A percentile compares a stretch with the other conserved stretches of the same genome.
Conservation (phyloP, 345 rosid genomes). For the Conringia planisiliqua region DNA sequence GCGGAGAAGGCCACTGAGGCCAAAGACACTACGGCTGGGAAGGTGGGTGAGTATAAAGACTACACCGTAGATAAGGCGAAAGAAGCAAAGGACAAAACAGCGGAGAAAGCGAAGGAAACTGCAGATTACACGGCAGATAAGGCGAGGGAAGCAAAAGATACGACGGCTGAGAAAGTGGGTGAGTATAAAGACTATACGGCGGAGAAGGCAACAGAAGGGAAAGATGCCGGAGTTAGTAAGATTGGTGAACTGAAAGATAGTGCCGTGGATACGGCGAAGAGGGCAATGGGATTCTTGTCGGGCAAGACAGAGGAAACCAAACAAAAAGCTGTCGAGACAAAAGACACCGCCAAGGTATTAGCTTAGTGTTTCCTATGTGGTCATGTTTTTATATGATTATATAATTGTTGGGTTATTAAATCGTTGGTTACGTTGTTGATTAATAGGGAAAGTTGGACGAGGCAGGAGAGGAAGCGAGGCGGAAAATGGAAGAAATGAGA, state of each 20-base stretch:
- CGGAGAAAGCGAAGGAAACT: not conserved
- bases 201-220: slow-evolving; percentile 35
- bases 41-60: slow-evolving; percentile 21
- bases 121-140: slow-evolving; percentile 2
- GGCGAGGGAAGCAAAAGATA: slow-evolving; percentile 8
- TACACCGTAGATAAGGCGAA: slow-evolving; percentile 31
- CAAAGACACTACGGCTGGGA: not conserved
- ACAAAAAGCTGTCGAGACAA: slow-evolving; percentile 46
- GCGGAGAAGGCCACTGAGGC: slow-evolving; percentile 24
- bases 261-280: slow-evolving; percentile 55
- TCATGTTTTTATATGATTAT: not conserved
- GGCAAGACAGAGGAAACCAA: slow-evolving; percentile 59
- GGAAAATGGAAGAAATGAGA: slow-evolving; percentile 55
- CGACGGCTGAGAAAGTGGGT: not conserved
- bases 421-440: not conserved
- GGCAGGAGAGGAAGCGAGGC: slow-evolving; percentile 49
- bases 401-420: slow-evolving; percentile 30
- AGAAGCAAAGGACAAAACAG: slow-evolving; percentile 32
- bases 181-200: slow-evolving; percentile 13
- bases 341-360: slow-evolving; percentile 42
- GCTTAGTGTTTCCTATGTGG: not conserved
- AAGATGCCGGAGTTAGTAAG: slow-evolving; percentile 38
- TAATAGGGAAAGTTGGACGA: slow-evolving; percentile 45
- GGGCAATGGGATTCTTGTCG: slow-evolving; percentile 49
- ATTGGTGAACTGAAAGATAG: slow-evolving; percentile 44